Evolutionary conservation across 2,329 filamentous ascomycete species (phyloP).

Genomic region (Fusarium annulatum): DNA sequence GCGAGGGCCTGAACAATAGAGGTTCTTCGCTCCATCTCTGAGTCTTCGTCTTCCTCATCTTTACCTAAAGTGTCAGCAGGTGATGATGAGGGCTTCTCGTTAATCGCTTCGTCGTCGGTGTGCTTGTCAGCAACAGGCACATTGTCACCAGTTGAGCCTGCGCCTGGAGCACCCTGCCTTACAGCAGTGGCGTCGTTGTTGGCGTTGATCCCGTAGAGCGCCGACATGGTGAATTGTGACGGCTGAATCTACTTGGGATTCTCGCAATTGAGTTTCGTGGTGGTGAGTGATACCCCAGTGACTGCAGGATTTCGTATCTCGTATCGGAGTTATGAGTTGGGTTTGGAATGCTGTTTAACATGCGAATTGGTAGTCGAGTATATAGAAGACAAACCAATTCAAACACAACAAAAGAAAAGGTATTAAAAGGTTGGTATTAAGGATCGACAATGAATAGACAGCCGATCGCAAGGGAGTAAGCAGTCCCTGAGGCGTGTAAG

Average conservation of each 20-base stretch:
- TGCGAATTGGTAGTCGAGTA: slow-evolving; percentile 6
- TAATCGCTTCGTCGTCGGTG: slow-evolving; percentile 45
- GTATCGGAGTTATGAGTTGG: not conserved
- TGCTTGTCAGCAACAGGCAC: slow-evolving; percentile 45
- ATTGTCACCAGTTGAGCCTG: slow-evolving; percentile 39
- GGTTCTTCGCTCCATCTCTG: slow-evolving; percentile 62
- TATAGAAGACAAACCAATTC: slow-evolving; percentile 3
- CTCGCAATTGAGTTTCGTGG: slow-evolving; percentile 32
- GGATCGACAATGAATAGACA: slow-evolving; percentile 37
- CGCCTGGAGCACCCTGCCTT: slow-evolving; percentile 53
- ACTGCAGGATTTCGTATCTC: slow-evolving; percentile 4
- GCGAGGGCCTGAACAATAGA: slow-evolving; percentile 67
- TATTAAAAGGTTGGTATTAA: slow-evolving; percentile 37
- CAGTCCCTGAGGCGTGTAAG: slow-evolving; percentile 18
- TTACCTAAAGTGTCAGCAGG: slow-evolving; percentile 47
- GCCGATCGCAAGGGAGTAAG: slow-evolving; percentile 10
- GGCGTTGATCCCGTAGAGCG: slow-evolving; percentile 46
- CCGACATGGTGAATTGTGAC: slow-evolving; percentile 38
- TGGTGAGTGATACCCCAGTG: slow-evolving; percentile 9
- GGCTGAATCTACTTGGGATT: slow-evolving; percentile 19
- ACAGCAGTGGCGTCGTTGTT: slow-evolving; percentile 63
- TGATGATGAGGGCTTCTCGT: slow-evolving; percentile 45
- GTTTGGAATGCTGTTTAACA: not conserved
- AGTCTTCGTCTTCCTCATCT: slow-evolving; percentile 45
- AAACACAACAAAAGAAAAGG: slow-evolving; percentile 10